phyloP scores from a whole-genome alignment of 2,329 filamentous ascomycete species.

The Chaetomium olivaceum region DNA sequence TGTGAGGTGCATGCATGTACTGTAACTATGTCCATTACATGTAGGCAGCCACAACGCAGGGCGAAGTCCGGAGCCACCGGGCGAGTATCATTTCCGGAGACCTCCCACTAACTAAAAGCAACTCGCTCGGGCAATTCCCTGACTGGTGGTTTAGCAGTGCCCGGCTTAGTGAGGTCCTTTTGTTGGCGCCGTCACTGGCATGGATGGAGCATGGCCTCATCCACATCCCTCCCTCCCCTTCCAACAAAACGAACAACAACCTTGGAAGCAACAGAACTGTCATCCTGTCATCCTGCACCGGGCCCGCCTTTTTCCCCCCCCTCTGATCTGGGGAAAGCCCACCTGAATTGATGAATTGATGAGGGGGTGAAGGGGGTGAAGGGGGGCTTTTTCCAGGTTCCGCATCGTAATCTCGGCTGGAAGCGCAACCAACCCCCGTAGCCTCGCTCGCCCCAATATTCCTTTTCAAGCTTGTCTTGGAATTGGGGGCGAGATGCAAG shows the following conservation, averaged over 20 bases:
- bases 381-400: not conserved
- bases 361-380: not conserved
- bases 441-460: not conserved
- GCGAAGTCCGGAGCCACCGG: not conserved
- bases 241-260: not conserved
- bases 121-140: constrained; percentile 11
- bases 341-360: not conserved
- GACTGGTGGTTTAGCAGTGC: constrained; percentile 5
- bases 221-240: not conserved
- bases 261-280: not conserved
- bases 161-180: not conserved
- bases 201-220: constrained; percentile 2
- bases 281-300: not conserved
- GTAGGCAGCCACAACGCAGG: not conserved
- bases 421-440: not conserved
- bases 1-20: not conserved
- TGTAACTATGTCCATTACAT: not conserved
- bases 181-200: constrained; percentile 1
- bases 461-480: not conserved
- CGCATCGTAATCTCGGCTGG: constrained; percentile 23
- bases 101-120: not conserved
- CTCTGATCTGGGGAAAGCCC: constrained; percentile 15
- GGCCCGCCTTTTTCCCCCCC: not conserved
- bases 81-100: constrained; percentile 16
- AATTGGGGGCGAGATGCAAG: not conserved